Base-by-base conservation (phyloP, 495 filamentous ascomycete genomes). In the Penicillium soppii region DNA sequence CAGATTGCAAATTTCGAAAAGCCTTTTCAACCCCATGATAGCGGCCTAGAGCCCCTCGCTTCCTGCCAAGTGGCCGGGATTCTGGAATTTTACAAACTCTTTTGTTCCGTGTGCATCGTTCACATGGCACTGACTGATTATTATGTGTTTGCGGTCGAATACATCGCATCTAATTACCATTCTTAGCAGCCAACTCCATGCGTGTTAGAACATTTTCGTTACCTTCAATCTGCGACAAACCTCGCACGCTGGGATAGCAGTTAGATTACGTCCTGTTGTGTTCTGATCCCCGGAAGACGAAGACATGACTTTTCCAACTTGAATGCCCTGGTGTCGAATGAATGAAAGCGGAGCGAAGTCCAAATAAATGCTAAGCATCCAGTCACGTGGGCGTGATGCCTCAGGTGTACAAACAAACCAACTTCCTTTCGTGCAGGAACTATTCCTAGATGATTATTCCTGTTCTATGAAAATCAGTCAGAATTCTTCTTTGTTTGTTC, bases 1-100 rank as follows among this genome's bases (percentile, higher is more conserved):
- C 60, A 5, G 51, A 51, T 23, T 62, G 57, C 23, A 64, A 29
- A 17, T 59, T 59, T 6, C 61, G 50, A 17, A 57, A 59, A 3
- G 61, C 63, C 35, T 67, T 67, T 35, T 67, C 60, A 25, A 67
- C 41, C 7, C 61, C 61, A 12, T 43, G 50, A 39, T 64, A 67
- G 5, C 57, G 54, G 47, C 60, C 63, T 20, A 54, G 29, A 1
- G 61, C 57, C 2, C 63, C 61, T 5, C 43, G 56, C 30, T 45
- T 59, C 7, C 63, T 48, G 2, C 63, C 63, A 22, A 67, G 43
- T 1, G 51, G 55, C 20, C 57, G 55, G 2, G 58, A 46, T 32
- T 50, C 30, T 17, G 63, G 63, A 15, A 59, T 59, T 5, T 26
- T 54, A 29, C 63, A 66, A 0, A 41, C 19, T 2, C 63, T 57